Evolutionary conservation across 2,329 filamentous ascomycete species (phyloP), one percentile per base, ranked within the genome.

Genomic region (Colletotrichum limetticola): DNA sequence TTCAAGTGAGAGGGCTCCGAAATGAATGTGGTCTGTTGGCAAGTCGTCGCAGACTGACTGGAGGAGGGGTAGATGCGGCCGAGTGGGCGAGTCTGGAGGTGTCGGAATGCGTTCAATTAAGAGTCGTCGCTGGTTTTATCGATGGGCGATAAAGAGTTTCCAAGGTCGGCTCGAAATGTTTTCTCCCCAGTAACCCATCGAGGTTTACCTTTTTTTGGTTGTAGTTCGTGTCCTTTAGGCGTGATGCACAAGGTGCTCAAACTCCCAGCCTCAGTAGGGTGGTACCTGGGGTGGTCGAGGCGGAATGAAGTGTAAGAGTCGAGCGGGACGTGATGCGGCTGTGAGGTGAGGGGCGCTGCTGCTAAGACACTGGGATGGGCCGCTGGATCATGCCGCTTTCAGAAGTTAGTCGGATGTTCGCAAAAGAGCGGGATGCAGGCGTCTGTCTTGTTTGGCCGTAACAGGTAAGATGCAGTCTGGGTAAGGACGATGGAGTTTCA

Each of bases 361-460:
- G 63, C 52, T 70, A 65, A 72, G 66, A 72, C 70, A 70, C 66
- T 26, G 63, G 42, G 66, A 63, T 60, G 70, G 59, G 70, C 55
- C 60, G 53, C 59, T 70, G 59, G 70, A 52, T 72, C 60, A 72
- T 72, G 46, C 70, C 70, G 70, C 70, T 70, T 70, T 70, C 70
- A 64, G 66, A 60, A 57, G 58, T 30, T 46, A 49, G 60, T 24
- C 46, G 56, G 66, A 37, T 66, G 67, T 37, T 59, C 55, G 68
- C 26, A 53, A 72, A 56, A 71, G 49, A 62, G 57, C 49, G 61
- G 57, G 71, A 62, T 72, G 68, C 62, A 67, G 71, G 62, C 66
- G 70, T 64, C 55, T 49, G 67, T 65, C 70, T 72, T 66, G 55
- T 52, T 32, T 70, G 66, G 55, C 70, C 66, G 70, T 70, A 72